phyloP scores from a whole-genome alignment of 495 filamentous ascomycete species.

The Parachaetomium inaequale region DNA sequence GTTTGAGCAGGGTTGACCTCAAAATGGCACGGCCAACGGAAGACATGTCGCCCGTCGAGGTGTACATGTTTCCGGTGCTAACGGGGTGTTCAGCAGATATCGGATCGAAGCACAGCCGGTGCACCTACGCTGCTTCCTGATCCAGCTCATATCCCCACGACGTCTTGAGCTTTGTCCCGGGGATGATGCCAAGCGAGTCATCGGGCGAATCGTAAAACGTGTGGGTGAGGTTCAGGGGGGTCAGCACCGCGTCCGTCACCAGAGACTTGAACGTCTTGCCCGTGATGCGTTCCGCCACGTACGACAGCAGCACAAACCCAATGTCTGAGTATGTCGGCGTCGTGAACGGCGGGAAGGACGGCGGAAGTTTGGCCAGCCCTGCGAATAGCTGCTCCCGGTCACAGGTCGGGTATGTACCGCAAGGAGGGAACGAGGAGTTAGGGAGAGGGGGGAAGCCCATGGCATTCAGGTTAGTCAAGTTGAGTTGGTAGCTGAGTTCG shows the following conservation, averaged over 20 bases:
- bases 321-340: slow-evolving; percentile 43
- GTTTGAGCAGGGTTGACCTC: slow-evolving; percentile 45
- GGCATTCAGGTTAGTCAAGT: slow-evolving; percentile 17
- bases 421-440: slow-evolving; percentile 43
- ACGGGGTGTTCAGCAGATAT: neutral
- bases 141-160: slow-evolving; percentile 35
- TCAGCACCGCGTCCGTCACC: slow-evolving; percentile 39
- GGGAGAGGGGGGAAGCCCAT: slow-evolving; percentile 40
- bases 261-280: slow-evolving; percentile 36
- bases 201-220: slow-evolving; percentile 35
- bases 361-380: slow-evolving; percentile 34
- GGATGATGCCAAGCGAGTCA: slow-evolving; percentile 36
- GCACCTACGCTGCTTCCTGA: slow-evolving; percentile 37
- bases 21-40: slow-evolving; percentile 53
- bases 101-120: neutral
- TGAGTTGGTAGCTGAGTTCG: slow-evolving; percentile 40
- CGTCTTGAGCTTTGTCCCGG: slow-evolving; percentile 29
- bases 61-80: slow-evolving; percentile 57
- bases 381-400: slow-evolving; percentile 41
- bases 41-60: slow-evolving; percentile 49
- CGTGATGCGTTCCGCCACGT: slow-evolving; percentile 39
- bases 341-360: slow-evolving; percentile 34
- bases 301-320: slow-evolving; percentile 38
- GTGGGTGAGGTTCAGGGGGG: slow-evolving; percentile 44
- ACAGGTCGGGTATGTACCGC: slow-evolving; percentile 38